Conservation (phyloP, 2,329 filamentous ascomycete genomes). For the Aspergillus sp. region DNA sequence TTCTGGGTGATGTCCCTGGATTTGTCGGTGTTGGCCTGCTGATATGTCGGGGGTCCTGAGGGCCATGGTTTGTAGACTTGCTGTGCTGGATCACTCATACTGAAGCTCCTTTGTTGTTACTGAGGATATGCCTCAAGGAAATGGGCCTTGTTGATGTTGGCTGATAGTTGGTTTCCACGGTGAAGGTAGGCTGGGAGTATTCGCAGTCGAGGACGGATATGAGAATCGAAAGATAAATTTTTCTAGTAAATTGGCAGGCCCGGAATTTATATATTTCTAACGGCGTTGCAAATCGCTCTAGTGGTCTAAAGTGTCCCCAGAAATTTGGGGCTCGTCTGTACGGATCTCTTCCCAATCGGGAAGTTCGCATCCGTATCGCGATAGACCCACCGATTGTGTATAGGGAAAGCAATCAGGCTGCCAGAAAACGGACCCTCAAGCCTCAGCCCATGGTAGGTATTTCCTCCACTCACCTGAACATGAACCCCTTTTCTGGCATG, state of each 20-base stretch:
- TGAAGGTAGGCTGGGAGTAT: no score
- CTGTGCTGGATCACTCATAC: no score
- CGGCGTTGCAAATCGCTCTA: background rate
- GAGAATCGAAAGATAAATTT: background rate
- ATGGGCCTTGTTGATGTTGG: no score
- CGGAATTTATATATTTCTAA: background rate
- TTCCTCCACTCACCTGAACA: no score
- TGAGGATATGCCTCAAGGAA: constrained; percentile 6
- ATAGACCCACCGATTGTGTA: background rate
- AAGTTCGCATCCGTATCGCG: background rate
- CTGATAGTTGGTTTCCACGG: no score
- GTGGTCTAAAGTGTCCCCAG: no score
- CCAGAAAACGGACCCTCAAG: no score
- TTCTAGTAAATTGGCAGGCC: background rate
- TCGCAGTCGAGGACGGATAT: background rate
- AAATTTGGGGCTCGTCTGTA: background rate
- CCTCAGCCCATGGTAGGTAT: no score
- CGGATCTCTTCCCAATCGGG: background rate
- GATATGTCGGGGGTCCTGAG: constrained; percentile 4
- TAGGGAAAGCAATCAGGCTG: no score
- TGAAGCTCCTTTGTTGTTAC: no score
- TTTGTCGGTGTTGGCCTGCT: constrained; percentile 1
- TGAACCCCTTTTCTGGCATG: no score
- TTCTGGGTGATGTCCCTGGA: constrained; percentile 8
- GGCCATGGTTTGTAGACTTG: background rate